Base-by-base conservation (phyloP, 2,329 filamentous ascomycete species). In the Berkeleyomyces rouxiae region DNA sequence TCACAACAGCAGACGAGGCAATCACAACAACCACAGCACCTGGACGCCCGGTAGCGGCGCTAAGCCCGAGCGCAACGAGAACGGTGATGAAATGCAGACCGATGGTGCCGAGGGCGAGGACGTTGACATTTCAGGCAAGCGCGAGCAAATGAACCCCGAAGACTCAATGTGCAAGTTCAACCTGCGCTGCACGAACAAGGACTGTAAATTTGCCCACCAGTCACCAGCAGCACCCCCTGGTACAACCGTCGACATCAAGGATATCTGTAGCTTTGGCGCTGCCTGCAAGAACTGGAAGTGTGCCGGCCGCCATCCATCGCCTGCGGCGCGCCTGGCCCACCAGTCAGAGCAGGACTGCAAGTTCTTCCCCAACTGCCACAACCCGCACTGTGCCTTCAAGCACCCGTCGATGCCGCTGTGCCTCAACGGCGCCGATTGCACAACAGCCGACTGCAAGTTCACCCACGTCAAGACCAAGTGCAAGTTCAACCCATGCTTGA, bases 201-300 rank as follows among this genome's bases (percentile, higher is more conserved):
- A 95, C 66, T 99, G 93, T 76, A 87, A 86, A 67, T 99, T 90
- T 72, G 93, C 90, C 16, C 93, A 99, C 70, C 92, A 96, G 75
- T 96, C 91, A 13, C 90, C 93, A 1, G 90, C 88, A 1, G 91
- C 92, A 40, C 87, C 89, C 3, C 85, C 86, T 1, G 88, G 87
- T 37, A 82, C 81, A 1, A 80, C 84, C 0, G 79, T 97, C 64
- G 93, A 97, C 72, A 79, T 91, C 67, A 82, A 79, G 64, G 90
- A 95, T 69, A 78, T 81, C 16, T 99, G 93, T 76, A 81, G 81
- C 16, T 97, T 88, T 69, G 92, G 90, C 23, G 90, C 84, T 1
- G 90, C 90, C 7, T 99, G 93, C 82, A 95, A 93, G 76, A 99
- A 97, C 78, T 81, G 83, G 69, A 97, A 97, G 76, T 99, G 93